Conservation (phyloP, 225 moss, liverwort and hornwort species). For the Sphagnum tenellum region DNA sequence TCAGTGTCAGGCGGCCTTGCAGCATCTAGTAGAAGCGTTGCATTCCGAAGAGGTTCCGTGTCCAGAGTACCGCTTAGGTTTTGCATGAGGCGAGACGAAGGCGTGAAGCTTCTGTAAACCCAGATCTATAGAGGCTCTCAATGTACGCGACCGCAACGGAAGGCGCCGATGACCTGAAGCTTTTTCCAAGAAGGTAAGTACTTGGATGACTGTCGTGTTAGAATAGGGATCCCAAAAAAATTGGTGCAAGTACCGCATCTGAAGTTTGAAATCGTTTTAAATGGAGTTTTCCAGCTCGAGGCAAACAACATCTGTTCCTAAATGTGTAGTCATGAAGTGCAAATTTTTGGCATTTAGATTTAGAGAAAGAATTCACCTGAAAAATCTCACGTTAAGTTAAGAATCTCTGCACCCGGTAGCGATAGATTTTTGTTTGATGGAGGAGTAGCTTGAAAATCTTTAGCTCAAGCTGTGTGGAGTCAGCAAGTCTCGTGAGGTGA, state of each 20-base stretch:
- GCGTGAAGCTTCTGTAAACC: constrained; percentile 9
- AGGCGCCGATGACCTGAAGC: constrained; percentile 25
- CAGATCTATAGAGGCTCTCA: constrained; percentile 17
- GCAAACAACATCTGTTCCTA: background rate
- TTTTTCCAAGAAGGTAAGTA: constrained; percentile 39
- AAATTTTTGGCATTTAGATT: background rate
- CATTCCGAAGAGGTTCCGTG: constrained; percentile 33
- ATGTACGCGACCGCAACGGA: constrained; percentile 24
- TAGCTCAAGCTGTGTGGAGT: no score
- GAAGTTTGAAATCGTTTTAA: no score
- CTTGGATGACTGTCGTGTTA: no score
- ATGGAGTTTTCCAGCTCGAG: background rate
- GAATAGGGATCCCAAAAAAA: no score
- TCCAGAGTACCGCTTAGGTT: constrained; percentile 27
- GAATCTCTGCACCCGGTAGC: no score
- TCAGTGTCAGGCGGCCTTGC: no score
- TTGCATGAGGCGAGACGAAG: constrained; percentile 16
- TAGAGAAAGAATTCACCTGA: no score
- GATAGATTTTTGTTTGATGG: no score
- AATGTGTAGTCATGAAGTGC: background rate
- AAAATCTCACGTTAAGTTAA: no score
- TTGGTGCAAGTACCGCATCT: no score
- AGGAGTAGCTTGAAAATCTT: no score
- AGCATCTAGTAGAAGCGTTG: constrained; percentile 16
- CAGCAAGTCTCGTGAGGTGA: no score